Percentiles rank a stretch among this genome's conserved stretches.
Conservation (phyloP, 345 rosid genomes). For the Lepidium africanum region DNA sequence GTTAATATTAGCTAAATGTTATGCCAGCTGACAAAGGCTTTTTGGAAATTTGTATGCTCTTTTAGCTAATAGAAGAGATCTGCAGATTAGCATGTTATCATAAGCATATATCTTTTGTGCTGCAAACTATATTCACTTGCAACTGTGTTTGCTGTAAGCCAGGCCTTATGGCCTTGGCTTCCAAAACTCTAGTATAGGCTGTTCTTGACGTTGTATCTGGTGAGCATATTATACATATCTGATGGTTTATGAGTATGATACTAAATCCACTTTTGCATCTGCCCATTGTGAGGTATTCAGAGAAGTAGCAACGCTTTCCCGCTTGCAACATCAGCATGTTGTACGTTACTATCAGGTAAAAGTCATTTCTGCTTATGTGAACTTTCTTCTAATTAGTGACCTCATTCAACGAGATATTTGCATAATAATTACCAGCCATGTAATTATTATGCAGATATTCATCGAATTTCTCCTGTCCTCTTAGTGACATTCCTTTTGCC, state of each 20-base stretch:
- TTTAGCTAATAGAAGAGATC: background rate
- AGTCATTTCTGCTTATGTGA: background rate
- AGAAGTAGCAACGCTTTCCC: constrained; percentile 97
- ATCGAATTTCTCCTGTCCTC: background rate
- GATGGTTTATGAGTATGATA: constrained; percentile 6
- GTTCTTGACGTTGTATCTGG: background rate
- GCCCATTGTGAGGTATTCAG: constrained; percentile 41
- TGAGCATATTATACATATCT: background rate
- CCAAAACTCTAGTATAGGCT: background rate
- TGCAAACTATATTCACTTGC: background rate
- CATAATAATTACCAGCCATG: background rate
- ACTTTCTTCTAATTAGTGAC: constrained; percentile 10
- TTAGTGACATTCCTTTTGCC: background rate
- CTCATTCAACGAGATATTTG: background rate
- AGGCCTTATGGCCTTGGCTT: constrained; percentile 9
- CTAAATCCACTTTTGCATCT: constrained; percentile 10
- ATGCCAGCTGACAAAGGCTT: background rate
- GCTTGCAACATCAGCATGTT: constrained; percentile 97
- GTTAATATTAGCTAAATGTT: background rate
- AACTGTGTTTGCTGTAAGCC: background rate
- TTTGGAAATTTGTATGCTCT: background rate
- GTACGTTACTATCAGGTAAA: constrained; percentile 97
- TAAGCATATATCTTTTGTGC: background rate
- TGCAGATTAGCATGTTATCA: background rate
- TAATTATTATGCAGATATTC: background rate